These are phyloP conservation scores for Fusarium falciforme DNA, from an alignment of 2,329 filamentous ascomycete genomes.

Conservation along the genomic window DNA sequence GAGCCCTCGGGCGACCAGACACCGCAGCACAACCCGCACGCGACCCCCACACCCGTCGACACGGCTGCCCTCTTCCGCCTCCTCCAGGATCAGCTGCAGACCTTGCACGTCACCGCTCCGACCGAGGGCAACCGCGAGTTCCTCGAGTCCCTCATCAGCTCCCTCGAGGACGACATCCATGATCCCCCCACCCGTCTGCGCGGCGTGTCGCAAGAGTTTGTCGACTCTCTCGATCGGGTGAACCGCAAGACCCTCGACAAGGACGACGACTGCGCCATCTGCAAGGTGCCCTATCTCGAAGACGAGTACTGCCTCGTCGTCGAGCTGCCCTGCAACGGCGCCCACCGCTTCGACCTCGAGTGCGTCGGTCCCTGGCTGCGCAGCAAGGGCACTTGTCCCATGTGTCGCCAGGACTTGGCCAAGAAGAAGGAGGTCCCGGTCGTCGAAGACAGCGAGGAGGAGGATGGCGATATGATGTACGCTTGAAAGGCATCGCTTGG, in stretches of 20 bases:
- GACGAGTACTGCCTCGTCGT: conserved; percentile 73
- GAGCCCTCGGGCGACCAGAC: conserved; percentile 49
- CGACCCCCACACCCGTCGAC: conserved; percentile 70
- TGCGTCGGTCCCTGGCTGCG: conserved; percentile 74
- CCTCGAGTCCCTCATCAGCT: conserved; percentile 60
- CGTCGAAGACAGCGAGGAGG: conserved; percentile 61
- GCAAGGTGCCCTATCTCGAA: conserved; percentile 70
- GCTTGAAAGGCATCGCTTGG: conserved; percentile 39
- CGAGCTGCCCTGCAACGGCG: conserved; percentile 69
- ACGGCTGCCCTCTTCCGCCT: conserved; percentile 68
- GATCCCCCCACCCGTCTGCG: conserved; percentile 62
- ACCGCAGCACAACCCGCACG: conserved; percentile 64
- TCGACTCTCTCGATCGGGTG: conserved; percentile 71
- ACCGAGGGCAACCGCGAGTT: conserved; percentile 61
- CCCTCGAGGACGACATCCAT: conserved; percentile 63
- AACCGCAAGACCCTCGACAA: conserved; percentile 59
- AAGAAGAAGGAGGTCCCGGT: conserved; percentile 63
- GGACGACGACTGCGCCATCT: conserved; percentile 71
- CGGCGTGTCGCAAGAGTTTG: conserved; percentile 69
- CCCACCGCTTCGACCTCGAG: conserved; percentile 73
- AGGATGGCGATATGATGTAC: conserved; percentile 63
- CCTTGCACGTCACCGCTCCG: conserved; percentile 61
- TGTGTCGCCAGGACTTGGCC: conserved; percentile 70
- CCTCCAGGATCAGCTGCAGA: conserved; percentile 68
- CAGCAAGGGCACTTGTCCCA: conserved; percentile 72